Evolutionary conservation across 495 filamentous ascomycete genomes (phyloP).

Genomic region (Oidiodendron maius): DNA sequence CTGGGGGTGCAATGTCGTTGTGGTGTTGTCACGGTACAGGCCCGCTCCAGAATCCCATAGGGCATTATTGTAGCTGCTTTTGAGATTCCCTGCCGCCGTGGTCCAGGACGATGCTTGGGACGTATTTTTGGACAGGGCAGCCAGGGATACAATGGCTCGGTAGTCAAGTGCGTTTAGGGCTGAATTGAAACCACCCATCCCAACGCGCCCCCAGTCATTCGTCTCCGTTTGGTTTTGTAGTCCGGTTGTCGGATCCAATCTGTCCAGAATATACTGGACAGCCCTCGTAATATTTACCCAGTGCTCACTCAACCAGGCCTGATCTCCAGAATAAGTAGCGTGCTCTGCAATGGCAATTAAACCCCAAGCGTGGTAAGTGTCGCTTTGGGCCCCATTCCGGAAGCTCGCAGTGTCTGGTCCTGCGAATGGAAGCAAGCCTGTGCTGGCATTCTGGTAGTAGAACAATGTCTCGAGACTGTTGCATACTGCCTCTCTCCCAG

Average conservation of each 20-base stretch:
- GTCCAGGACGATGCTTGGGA: conserved; percentile 33
- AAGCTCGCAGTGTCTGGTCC: neutral
- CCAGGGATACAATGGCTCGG: conserved; percentile 33
- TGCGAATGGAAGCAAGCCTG: conserved; percentile 5
- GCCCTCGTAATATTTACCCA: conserved; percentile 46
- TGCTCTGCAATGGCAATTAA: conserved; percentile 59
- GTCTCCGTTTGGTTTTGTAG: conserved; percentile 47
- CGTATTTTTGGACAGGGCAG: conserved; percentile 1
- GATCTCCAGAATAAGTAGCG: conserved; percentile 48
- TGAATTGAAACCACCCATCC: conserved; percentile 12
- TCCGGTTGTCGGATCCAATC: conserved; percentile 41
- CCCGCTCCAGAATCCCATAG: conserved; percentile 45
- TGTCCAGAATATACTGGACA: conserved; percentile 46
- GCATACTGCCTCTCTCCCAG: too few species aligned
- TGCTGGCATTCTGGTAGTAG: neutral
- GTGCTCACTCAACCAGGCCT: conserved; percentile 38
- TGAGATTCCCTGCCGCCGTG: conserved; percentile 32
- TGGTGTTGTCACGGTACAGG: conserved; percentile 51
- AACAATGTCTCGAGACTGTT: conserved; percentile 42
- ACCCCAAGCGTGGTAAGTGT: conserved; percentile 53
- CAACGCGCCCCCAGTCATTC: conserved; percentile 38
- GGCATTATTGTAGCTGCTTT: conserved; percentile 36
- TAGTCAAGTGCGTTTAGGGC: conserved; percentile 40
- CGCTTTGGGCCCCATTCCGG: neutral
- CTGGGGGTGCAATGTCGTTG: conserved; percentile 32